Evolutionary conservation across 768 basidiomycete species (phyloP).

Genomic region (Suillus occidentalis): DNA sequence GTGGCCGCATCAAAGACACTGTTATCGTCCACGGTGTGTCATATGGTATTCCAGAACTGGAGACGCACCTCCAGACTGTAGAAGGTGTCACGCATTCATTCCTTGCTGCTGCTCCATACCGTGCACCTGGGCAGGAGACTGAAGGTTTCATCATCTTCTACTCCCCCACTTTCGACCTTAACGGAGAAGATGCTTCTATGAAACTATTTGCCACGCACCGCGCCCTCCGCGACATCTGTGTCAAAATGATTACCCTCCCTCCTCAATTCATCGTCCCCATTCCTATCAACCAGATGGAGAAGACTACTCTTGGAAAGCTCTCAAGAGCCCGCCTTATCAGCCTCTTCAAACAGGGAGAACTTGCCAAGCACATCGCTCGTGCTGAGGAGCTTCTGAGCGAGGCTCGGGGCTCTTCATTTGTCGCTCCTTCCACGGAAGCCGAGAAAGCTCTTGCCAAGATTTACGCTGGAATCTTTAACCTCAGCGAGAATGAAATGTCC

Average conservation of each 20-base stretch:
- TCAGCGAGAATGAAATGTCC: slow-evolving; percentile 21
- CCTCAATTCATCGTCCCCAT: slow-evolving; percentile 41
- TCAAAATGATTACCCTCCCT: slow-evolving; percentile 32
- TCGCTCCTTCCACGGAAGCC: slow-evolving; percentile 18
- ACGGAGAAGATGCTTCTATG: slow-evolving; percentile 19
- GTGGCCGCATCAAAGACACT: slow-evolving; percentile 44
- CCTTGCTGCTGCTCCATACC: slow-evolving; percentile 39
- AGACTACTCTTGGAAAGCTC: slow-evolving; percentile 43
- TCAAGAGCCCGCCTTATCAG: slow-evolving; percentile 35
- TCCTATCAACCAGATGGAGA: slow-evolving; percentile 37
- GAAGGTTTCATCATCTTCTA: slow-evolving; percentile 47
- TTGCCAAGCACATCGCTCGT: slow-evolving; percentile 24
- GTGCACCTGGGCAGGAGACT: slow-evolving; percentile 38
- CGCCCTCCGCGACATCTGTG: slow-evolving; percentile 29
- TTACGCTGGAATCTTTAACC: slow-evolving; percentile 29
- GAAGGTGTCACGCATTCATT: slow-evolving; percentile 35
- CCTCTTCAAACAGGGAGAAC: slow-evolving; percentile 34
- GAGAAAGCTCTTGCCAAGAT: slow-evolving; percentile 28
- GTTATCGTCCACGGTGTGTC: slow-evolving; percentile 47
- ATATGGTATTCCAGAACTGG: slow-evolving; percentile 38
- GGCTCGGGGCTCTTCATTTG: slow-evolving; percentile 21
- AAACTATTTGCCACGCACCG: slow-evolving; percentile 24
- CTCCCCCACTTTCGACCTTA: slow-evolving; percentile 24
- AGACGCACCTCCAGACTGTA: slow-evolving; percentile 40
- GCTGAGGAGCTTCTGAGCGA: slow-evolving; percentile 20